These are phyloP conservation scores for Mycena kentingensis DNA, from an alignment of 768 basidiomycete genomes.

Conservation along the genomic window DNA sequence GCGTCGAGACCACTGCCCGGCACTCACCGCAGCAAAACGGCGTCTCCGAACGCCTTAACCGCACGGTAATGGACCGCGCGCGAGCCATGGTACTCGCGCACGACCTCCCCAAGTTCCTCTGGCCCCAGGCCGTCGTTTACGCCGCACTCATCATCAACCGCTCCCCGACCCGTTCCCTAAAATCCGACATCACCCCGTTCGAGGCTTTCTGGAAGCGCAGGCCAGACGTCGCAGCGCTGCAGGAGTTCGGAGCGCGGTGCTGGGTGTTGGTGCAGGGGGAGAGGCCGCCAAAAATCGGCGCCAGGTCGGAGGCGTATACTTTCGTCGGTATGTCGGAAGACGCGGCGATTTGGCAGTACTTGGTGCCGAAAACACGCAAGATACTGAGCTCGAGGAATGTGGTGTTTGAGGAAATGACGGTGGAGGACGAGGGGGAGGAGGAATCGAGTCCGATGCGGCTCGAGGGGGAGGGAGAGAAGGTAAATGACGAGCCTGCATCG, in stretches of 20 bases:
- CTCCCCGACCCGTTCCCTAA: not conserved
- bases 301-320: not conserved
- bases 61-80: conserved; percentile 22
- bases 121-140: too few relatives aligned
- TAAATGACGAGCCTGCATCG: not conserved
- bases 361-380: not conserved
- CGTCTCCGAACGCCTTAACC: too few relatives aligned
- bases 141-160: too few relatives aligned
- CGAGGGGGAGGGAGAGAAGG: not conserved
- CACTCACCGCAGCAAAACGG: conserved; percentile 34
- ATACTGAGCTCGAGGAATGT: not conserved
- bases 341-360: not conserved
- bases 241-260: conserved; percentile 1
- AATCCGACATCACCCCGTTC: conserved; percentile 10
- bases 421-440: not conserved
- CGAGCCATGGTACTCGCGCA: conserved; percentile 23
- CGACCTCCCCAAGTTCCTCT: too few relatives aligned
- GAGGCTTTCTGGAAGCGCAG: conserved; percentile 18
- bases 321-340: not conserved
- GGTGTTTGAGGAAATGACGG: not conserved
- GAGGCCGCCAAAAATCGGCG: not conserved
- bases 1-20: conserved; percentile 24
- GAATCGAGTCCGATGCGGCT: not conserved
- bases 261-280: not conserved
- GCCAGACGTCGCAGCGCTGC: conserved; percentile 16